Conservation (phyloP, 768 basidiomycete genomes). For the Solioccasus polychromus region DNA sequence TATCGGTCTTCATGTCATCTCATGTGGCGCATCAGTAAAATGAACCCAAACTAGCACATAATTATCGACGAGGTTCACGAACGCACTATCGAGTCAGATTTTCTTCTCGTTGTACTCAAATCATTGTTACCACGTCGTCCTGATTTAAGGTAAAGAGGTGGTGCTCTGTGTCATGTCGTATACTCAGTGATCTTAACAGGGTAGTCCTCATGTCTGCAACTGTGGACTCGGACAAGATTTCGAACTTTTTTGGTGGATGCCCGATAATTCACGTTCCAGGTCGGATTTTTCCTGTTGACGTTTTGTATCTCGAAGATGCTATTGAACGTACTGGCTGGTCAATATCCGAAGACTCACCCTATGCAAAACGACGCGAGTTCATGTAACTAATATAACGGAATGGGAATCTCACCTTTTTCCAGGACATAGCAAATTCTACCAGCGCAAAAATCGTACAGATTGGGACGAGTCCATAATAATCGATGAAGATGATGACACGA, state of each 20-base stretch:
- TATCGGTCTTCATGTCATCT: constrained; percentile 1
- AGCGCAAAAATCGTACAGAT: constrained; percentile 59
- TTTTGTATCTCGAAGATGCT: constrained; percentile 87
- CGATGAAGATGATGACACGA: constrained; percentile 67
- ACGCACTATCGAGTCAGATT: constrained; percentile 95
- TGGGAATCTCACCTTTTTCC: background rate
- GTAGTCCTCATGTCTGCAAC: constrained; percentile 98
- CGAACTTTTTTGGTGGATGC: constrained; percentile 82
- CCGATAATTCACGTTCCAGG: constrained; percentile 88
- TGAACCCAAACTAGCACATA: constrained; percentile 59
- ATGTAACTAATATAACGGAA: background rate
- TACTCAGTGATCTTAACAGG: constrained; percentile 38
- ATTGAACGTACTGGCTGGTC: constrained; percentile 79
- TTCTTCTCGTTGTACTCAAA: constrained; percentile 90
- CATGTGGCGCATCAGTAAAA: constrained; percentile 1
- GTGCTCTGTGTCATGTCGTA: background rate
- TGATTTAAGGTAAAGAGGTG: constrained; percentile 69
- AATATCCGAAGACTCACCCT: constrained; percentile 76
- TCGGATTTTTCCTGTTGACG: constrained; percentile 89
- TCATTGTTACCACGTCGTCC: constrained; percentile 71
- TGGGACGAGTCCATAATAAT: constrained; percentile 73
- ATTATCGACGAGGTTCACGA: constrained; percentile 99
- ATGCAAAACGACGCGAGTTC: constrained; percentile 64
- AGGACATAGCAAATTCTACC: constrained; percentile 66
- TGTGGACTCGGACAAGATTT: constrained; percentile 86